phyloP scores from a whole-genome alignment of 805 yeast genomes.

The Metschnikowia cubensis region DNA sequence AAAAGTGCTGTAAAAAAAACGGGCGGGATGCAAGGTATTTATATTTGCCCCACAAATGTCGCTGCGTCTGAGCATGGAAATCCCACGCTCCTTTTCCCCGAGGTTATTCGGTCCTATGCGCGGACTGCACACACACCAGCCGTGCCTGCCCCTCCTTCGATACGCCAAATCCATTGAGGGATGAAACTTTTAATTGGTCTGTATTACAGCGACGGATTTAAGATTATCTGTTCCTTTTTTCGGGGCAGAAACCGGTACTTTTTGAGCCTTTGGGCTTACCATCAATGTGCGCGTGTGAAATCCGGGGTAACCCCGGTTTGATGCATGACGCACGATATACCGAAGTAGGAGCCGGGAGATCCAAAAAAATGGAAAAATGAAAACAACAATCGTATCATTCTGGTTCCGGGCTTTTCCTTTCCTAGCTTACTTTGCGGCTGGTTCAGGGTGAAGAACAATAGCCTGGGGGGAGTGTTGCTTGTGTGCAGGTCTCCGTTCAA shows the following conservation, averaged over 20 bases:
- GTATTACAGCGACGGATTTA: too few species aligned
- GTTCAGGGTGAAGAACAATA: not conserved
- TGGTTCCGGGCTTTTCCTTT: too few species aligned
- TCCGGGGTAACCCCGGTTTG: constrained; percentile 12
- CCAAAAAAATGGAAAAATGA: not conserved
- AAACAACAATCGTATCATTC: too few species aligned
- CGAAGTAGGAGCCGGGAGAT: not conserved
- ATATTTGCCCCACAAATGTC: constrained; percentile 5
- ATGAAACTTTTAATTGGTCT: too few species aligned
- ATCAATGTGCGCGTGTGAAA: constrained; percentile 8
- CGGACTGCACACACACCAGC: constrained; percentile 2
- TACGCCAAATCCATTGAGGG: too few species aligned
- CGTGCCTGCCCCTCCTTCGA: not conserved
- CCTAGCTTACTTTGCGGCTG: not conserved
- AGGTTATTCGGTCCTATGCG: constrained; percentile 5
- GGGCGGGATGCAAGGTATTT: not conserved
- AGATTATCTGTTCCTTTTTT: not conserved
- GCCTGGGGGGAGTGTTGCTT: not conserved
- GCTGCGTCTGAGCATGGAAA: constrained; percentile 1
- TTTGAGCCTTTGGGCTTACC: not conserved
- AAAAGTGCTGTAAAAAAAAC: not conserved
- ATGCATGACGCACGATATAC: not conserved
- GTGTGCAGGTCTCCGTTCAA: not conserved
- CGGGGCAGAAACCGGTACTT: not conserved
- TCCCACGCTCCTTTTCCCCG: constrained; percentile 16